Evolutionary conservation across 305 asterid genomes (phyloP).

Genomic region (Fraxinus platypoda): DNA sequence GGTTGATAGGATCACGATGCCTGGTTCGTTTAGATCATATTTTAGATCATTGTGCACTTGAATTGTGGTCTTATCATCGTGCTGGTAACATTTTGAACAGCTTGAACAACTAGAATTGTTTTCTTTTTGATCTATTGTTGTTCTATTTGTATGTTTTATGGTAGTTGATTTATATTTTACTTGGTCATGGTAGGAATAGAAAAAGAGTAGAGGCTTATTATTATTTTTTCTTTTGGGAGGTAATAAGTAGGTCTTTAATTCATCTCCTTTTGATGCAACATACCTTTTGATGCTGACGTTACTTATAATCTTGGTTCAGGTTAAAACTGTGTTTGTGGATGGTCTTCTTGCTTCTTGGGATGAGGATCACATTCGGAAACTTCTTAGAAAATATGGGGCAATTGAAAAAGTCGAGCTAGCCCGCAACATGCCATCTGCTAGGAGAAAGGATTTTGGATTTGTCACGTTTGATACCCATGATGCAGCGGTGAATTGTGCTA

Average conservation of each 20-base stretch:
- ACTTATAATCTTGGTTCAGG: constrained; percentile 46
- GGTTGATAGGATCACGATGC: constrained; percentile 3
- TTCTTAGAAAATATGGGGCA: constrained; percentile 69
- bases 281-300: neutral
- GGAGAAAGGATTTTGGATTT: constrained; percentile 96
- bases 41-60: neutral
- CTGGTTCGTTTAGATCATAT: constrained; percentile 13
- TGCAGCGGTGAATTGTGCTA: constrained; percentile 91
- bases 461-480: constrained; percentile 86
- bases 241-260: neutral
- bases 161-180: neutral
- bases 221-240: neutral
- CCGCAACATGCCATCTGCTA: constrained; percentile 95
- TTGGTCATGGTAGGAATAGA: neutral
- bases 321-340: constrained; percentile 93
- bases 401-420: constrained; percentile 95
- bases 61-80: neutral
- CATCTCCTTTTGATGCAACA: neutral
- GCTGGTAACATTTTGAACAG: neutral
- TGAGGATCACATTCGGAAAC: constrained; percentile 65
- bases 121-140: neutral
- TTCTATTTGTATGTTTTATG: neutral
- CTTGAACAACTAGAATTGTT: neutral
- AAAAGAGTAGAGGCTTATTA: neutral
- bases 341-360: constrained; percentile 92